Evolutionary conservation across 176 grass and related monocot species (phyloP), one percentile per base, ranked within the genome.

Genomic region (Carex pumila): DNA sequence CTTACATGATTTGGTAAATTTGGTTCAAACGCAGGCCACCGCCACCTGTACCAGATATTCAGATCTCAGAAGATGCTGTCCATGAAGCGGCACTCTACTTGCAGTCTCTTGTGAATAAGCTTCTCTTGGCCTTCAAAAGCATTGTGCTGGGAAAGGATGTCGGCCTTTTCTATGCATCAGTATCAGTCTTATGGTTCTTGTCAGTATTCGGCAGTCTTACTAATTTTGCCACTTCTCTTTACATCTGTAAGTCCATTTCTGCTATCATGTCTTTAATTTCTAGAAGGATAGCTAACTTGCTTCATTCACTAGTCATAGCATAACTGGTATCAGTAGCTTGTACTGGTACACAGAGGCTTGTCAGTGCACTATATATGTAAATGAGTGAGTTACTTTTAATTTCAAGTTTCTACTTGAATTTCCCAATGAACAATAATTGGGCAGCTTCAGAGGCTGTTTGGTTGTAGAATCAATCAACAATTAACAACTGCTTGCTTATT

Each of bases 121-220:
- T 65, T 59, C 67, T 88, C 25, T 83, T 86, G 5, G 22, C 50
- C 25, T 97, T 93, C 84, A 80, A 83, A 7, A 85, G 84, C 6
- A 90, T 97, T 62, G 87, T 76, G 6, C 85, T 71, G n/a, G 94
- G 91, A 47, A 97, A 82, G 39, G 81, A 93, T 53, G 22, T 89
- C 7, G 32, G 83, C 12, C 91, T 77, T 56, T 77, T 77, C 73
- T 77, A 77, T 31, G 90, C 18, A 89, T 91, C 81, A 37, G 89
- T 88, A 66, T 45, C 90, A 71, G 72, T 84, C 61, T 72, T 96
- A 37, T 91, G 85, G 89, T 64, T 88, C 60, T 55, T 89, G 3
- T 92, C 94, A 18, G 31, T 89, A 41, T 29, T 93, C 78, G 91
- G 87, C 62, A 83, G 91, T 75, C 76, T 93, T 3, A 83, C 85